A percentile compares a stretch with the other conserved stretches of the same genome.
Evolutionary conservation across 495 filamentous ascomycete species (phyloP).

Genomic region (Darksidea phi): DNA sequence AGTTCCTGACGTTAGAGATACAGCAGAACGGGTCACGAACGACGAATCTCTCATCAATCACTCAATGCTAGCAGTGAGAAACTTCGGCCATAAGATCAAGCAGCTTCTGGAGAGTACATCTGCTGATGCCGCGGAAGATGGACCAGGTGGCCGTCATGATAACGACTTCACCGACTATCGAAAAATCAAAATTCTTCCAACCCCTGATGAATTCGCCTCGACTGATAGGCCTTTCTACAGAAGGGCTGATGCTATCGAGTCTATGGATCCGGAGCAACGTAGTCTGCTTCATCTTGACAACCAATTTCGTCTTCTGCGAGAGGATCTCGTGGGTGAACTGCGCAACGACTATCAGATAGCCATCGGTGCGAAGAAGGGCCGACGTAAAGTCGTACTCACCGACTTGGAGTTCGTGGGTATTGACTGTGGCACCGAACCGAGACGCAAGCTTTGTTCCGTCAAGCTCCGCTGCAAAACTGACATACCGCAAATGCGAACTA

Average conservation of each 20-base stretch:
- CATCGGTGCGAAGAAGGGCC: conserved; percentile 27
- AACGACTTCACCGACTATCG: conserved; percentile 68
- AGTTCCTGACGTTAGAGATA: conserved; percentile 19
- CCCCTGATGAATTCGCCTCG: conserved; percentile 64
- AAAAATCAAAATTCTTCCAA: conserved; percentile 65
- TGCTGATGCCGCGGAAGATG: conserved; percentile 9
- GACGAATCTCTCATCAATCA: conserved; percentile 17
- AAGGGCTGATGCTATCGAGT: conserved; percentile 31
- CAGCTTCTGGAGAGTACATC: conserved; percentile 42
- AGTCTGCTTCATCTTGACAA: conserved; percentile 63
- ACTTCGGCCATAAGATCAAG: conserved; percentile 45
- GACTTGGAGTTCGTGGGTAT: conserved; percentile 15
- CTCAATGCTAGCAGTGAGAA: conserved; percentile 15
- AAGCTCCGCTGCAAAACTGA: conserved; percentile 44
- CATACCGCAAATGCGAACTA: conserved; percentile 46
- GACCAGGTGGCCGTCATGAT: conserved; percentile 72
- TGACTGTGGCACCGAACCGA: conserved; percentile 28
- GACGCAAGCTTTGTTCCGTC: conserved; percentile 20
- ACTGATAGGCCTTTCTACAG: conserved; percentile 60
- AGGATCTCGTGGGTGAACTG: conserved; percentile 70
- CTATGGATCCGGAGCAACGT: conserved; percentile 37
- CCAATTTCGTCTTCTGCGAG: conserved; percentile 73
- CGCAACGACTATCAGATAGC: conserved; percentile 52
- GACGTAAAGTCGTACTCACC: conserved; percentile 2
- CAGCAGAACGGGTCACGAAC: conserved; percentile 15